A percentile compares a stretch with the other conserved stretches of the same genome.
phyloP scores from a whole-genome alignment of 257 asterid species.

The Lycium barbarum region DNA sequence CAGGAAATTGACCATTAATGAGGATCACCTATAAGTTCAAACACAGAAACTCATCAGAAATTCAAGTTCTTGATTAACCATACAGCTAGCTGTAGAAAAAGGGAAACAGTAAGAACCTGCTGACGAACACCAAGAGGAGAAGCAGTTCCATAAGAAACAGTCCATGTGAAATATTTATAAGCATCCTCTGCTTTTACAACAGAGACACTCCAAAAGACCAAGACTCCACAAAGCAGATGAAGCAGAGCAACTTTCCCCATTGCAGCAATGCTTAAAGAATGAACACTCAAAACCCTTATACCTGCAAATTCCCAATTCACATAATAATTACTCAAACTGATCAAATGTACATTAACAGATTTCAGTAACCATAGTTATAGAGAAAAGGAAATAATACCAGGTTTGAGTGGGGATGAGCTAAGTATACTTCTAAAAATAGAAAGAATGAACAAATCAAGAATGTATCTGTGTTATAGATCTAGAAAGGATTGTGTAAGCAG shows the following conservation, averaged over 20 bases:
- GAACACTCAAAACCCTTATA: constrained; percentile 36
- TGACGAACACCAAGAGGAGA: constrained; percentile 84
- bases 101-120: constrained; percentile 52
- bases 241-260: constrained; percentile 58
- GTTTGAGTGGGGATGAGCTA: constrained; percentile 29
- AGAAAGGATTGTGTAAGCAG: background rate
- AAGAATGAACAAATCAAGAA: constrained; percentile 36
- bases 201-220: constrained; percentile 53
- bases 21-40: constrained; percentile 74
- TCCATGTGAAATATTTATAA: constrained; percentile 86
- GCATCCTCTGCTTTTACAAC: constrained; percentile 76
- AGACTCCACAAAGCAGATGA: constrained; percentile 45
- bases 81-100: background rate
- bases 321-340: background rate
- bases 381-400: constrained; percentile 48
- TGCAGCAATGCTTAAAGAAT: constrained; percentile 28
- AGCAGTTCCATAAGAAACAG: constrained; percentile 80
- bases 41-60: constrained; percentile 6
- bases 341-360: constrained; percentile 11
- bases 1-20: constrained; percentile 94
- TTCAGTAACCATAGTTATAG: constrained; percentile 23
- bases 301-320: constrained; percentile 47
- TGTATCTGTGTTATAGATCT: background rate
- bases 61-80: background rate
- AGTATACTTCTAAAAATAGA: constrained; percentile 23